A percentile compares a stretch with the other conserved stretches of the same genome.
Evolutionary conservation across 2,329 filamentous ascomycete species (phyloP).

Genomic region (Monosporascus sp.): DNA sequence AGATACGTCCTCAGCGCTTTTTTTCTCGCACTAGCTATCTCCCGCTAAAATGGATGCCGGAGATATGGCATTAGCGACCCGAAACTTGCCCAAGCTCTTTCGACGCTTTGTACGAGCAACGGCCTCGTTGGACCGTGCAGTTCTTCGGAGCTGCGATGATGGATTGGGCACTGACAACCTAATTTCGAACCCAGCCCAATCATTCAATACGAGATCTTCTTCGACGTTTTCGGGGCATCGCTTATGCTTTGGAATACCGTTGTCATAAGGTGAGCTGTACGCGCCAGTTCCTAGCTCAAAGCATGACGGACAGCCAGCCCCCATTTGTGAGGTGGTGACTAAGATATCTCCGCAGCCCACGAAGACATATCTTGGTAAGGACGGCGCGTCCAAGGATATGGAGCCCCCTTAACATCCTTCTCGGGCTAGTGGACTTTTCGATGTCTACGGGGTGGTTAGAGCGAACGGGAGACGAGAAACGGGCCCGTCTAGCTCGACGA

Average conservation of each 20-base stretch:
- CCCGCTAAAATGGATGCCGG: conserved; percentile 43
- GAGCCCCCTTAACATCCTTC: conserved; percentile 38
- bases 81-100: conserved; percentile 32
- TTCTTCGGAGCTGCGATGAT: conserved; percentile 46
- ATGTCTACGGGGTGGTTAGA: conserved; percentile 29
- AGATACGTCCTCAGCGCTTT: conserved; percentile 44
- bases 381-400: conserved; percentile 44
- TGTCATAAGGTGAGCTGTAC: conserved; percentile 48
- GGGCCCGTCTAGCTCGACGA: neutral
- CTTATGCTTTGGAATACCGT: conserved; percentile 48
- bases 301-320: neutral
- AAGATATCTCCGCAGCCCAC: conserved; percentile 18
- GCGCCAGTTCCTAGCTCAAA: conserved; percentile 43
- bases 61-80: conserved; percentile 28
- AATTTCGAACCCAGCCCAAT: conserved; percentile 38
- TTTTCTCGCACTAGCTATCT: conserved; percentile 42
- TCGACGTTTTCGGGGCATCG: conserved; percentile 51
- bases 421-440: conserved; percentile 39
- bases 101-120: conserved; percentile 47
- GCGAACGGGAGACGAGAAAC: conserved; percentile 18
- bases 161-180: conserved; percentile 29
- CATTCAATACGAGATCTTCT: conserved; percentile 54
- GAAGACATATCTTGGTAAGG: conserved; percentile 44
- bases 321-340: neutral
- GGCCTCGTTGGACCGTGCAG: conserved; percentile 52